Evolutionary conservation across 2,329 filamentous ascomycete species (phyloP).

Genomic region (Stenocarpella maydis): DNA sequence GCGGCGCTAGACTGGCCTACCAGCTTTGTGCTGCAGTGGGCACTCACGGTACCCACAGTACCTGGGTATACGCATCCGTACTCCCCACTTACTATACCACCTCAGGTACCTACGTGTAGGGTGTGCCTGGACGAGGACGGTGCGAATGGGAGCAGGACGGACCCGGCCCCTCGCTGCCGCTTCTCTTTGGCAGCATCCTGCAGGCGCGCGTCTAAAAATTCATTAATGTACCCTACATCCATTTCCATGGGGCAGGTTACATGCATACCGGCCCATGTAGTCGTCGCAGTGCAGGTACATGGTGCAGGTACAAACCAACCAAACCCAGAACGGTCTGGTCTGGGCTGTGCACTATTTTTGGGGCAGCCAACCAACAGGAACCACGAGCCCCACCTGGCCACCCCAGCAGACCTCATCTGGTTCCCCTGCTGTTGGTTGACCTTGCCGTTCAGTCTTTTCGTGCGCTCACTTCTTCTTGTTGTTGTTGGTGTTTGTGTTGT

Average conservation of each 20-base stretch:
- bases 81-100: no score
- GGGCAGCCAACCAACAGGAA: background rate
- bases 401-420: background rate
- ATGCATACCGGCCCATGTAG: no score
- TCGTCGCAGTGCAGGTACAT: no score
- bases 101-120: no score
- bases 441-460: no score
- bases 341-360: slow-evolving; percentile 22
- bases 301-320: background rate
- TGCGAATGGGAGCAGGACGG: background rate
- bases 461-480: no score
- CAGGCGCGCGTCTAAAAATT: slow-evolving; percentile 36
- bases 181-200: slow-evolving; percentile 20
- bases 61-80: no score
- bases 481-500: no score
- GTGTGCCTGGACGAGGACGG: background rate
- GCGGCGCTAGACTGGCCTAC: background rate
- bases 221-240: background rate
- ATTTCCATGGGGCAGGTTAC: no score
- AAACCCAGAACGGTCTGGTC: slow-evolving; percentile 4
- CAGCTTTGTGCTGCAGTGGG: no score
- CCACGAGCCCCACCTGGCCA: no score
- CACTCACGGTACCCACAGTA: no score
- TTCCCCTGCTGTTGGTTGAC: background rate
- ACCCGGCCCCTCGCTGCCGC: slow-evolving; percentile 8